These are phyloP conservation scores for Suillus ampliporus DNA, from an alignment of 768 basidiomycete species.

Conservation along the genomic window DNA sequence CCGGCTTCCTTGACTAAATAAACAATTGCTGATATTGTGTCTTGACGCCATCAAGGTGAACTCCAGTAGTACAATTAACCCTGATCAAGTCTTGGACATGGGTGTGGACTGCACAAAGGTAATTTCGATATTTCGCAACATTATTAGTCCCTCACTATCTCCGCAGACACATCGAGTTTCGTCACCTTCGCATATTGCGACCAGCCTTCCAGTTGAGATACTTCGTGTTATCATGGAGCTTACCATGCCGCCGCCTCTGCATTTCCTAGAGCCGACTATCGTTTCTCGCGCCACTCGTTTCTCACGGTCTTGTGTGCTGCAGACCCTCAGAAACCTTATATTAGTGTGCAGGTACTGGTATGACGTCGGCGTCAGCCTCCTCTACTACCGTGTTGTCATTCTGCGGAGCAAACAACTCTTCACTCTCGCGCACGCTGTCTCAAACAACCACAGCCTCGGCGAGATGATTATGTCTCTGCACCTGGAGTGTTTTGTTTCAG, in stretches of 20 bases:
- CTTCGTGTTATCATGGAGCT: not conserved
- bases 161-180: not conserved
- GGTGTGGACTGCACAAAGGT: not conserved
- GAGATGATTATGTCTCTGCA: not conserved
- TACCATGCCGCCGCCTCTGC: not conserved
- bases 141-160: not conserved
- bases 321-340: not conserved
- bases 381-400: not conserved
- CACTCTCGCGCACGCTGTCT: not conserved
- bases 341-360: not conserved
- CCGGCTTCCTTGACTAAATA: not conserved
- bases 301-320: not conserved
- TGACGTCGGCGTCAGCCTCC: not conserved
- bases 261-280: not conserved
- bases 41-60: not conserved
- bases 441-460: not conserved
- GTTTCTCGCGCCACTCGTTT: not conserved
- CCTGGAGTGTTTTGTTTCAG: not conserved
- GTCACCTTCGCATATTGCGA: not conserved
- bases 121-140: not conserved
- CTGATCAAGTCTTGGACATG: not conserved
- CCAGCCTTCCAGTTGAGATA: not conserved
- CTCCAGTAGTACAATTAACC: not conserved
- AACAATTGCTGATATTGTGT: not conserved
- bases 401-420: constrained; percentile 3